A percentile compares a stretch with the other conserved stretches of the same genome.
These are phyloP conservation scores for Aspergillus olivimuriae DNA, from an alignment of 495 filamentous ascomycete species.

Conservation along the genomic window DNA sequence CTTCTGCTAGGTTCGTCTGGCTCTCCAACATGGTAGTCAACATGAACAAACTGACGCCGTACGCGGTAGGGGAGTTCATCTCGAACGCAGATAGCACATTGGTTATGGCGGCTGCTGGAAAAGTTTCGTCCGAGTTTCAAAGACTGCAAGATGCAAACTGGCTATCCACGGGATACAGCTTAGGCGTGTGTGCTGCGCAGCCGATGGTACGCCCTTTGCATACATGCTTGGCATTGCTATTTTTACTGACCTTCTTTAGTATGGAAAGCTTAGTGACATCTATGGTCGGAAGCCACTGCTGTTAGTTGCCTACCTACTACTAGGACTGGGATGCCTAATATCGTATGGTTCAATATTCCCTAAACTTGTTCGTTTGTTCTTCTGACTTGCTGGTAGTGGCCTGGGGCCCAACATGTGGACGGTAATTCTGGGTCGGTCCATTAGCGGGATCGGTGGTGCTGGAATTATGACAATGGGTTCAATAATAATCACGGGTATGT, in stretches of 20 bases:
- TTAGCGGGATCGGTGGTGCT: conserved; percentile 54
- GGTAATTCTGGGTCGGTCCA: conserved; percentile 50
- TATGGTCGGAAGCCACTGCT: conserved; percentile 40
- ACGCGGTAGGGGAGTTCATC: conserved; percentile 57
- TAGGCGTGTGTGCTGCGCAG: conserved; percentile 56
- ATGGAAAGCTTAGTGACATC: conserved; percentile 43
- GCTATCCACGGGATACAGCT: conserved; percentile 58
- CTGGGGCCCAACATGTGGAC: conserved; percentile 43
- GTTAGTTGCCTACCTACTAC: conserved; percentile 35
- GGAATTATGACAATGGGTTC: conserved; percentile 52
- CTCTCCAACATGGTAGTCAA: neutral
- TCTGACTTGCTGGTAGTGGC: conserved; percentile 33
- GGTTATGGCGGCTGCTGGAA: conserved; percentile 54
- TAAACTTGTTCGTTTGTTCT: too few relatives aligned
- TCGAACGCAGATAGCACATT: conserved; percentile 57
- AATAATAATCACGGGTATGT: conserved; percentile 54
- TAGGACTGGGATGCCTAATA: conserved; percentile 35
- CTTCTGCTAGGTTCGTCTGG: conserved; percentile 27
- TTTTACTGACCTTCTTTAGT: conserved; percentile 11
- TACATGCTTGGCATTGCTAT: neutral
- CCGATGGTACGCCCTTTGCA: conserved; percentile 32
- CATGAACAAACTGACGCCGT: neutral
- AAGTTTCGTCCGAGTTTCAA: conserved; percentile 62
- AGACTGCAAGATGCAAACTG: conserved; percentile 53
- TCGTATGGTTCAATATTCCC: conserved; percentile 18